Evolutionary conservation across 208 protist genomes (phyloP).

Genomic region (Naegleria lovaniensis): DNA sequence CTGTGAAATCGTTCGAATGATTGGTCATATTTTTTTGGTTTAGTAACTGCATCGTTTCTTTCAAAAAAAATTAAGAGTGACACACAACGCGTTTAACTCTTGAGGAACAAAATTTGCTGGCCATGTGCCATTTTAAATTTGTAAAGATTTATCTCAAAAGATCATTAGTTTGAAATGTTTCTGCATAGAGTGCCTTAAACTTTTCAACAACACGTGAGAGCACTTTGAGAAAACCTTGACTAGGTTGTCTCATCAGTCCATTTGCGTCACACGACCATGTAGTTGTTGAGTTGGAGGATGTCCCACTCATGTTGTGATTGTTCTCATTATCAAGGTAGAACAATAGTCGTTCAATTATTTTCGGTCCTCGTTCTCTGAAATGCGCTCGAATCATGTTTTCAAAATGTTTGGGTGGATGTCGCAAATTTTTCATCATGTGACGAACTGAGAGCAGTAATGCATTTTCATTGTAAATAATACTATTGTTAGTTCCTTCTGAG

Average conservation of each 20-base stretch:
- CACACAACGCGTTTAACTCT: too few relatives aligned
- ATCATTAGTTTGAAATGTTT: not conserved
- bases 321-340: not conserved
- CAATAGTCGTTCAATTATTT: not conserved
- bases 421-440: not conserved
- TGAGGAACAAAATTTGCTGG: too few relatives aligned
- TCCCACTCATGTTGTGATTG: not conserved
- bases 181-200: not conserved
- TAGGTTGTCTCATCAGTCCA: not conserved
- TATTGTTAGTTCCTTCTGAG: not conserved
- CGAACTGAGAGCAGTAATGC: not conserved
- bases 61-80: too few relatives aligned
- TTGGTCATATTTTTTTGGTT: not conserved
- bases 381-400: not conserved
- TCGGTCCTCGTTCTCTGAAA: not conserved
- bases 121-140: too few relatives aligned
- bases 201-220: not conserved
- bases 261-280: not conserved
- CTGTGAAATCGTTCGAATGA: too few relatives aligned
- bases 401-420: not conserved
- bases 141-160: too few relatives aligned
- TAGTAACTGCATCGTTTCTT: too few relatives aligned
- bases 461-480: conserved; percentile 14
- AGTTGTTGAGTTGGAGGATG: not conserved
- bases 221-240: not conserved